Conservation (phyloP, 2,329 filamentous ascomycete genomes). For the Pseudogymnoascus sp. region DNA sequence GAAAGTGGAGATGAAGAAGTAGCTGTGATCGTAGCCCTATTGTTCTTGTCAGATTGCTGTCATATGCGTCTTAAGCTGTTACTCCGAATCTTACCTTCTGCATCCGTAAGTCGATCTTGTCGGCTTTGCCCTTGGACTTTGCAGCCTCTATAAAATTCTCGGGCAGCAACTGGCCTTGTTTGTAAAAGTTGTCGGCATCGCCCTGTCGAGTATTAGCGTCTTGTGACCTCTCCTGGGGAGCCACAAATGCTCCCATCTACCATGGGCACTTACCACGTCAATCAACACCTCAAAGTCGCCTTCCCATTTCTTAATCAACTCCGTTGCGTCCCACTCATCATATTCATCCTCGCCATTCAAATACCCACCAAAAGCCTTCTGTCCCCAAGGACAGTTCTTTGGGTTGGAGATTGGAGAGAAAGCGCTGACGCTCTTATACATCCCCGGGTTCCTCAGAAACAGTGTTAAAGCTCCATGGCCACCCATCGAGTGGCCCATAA, state of each 20-base stretch:
- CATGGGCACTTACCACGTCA: conserved; percentile 60
- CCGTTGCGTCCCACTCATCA: conserved; percentile 86
- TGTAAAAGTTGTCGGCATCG: conserved; percentile 93
- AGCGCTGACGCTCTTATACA: conserved; percentile 81
- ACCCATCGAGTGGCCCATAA: conserved; percentile 95
- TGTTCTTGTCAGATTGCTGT: not conserved
- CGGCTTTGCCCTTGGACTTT: conserved; percentile 61
- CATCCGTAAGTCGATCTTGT: conserved; percentile 70
- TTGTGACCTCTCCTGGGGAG: not conserved
- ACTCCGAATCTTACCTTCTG: conserved; percentile 52
- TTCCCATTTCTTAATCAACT: conserved; percentile 72
- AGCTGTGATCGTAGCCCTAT: conserved; percentile 89
- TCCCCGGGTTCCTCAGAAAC: conserved; percentile 83
- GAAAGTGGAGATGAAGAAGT: conserved; percentile 92
- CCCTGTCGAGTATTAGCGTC: conserved; percentile 43
- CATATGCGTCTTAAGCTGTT: not conserved
- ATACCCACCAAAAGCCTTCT: conserved; percentile 92
- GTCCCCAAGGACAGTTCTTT: conserved; percentile 77
- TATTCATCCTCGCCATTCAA: conserved; percentile 67
- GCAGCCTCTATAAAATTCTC: conserved; percentile 84
- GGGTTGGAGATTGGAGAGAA: conserved; percentile 91
- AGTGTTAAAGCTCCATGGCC: conserved; percentile 90
- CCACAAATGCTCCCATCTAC: not conserved
- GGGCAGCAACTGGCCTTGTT: conserved; percentile 82
- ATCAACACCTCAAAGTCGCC: conserved; percentile 68